A percentile compares a stretch with the other conserved stretches of the same genome.
Evolutionary conservation across 169 alveolate genomes (phyloP).

Genomic region (Babesia ovis): DNA sequence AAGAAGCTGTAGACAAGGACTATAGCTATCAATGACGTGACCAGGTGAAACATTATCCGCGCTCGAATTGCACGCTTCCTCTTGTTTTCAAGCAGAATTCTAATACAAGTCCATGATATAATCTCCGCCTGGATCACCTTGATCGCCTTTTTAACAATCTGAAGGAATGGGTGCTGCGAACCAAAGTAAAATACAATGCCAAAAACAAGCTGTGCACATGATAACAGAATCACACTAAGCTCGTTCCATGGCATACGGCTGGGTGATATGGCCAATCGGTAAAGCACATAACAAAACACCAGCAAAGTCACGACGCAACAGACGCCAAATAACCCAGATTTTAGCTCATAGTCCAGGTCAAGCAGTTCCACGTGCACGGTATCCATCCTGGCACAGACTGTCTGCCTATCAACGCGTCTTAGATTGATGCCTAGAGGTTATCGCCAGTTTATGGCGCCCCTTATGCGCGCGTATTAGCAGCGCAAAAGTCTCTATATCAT

Average conservation of each 20-base stretch:
- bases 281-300: conserved; percentile 41
- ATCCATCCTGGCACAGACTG: neutral
- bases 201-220: conserved; percentile 49
- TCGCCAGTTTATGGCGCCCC: neutral
- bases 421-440: neutral
- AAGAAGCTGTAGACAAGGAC: conserved; percentile 26
- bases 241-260: conserved; percentile 51
- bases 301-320: conserved; percentile 54
- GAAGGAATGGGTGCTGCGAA: conserved; percentile 47
- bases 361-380: conserved; percentile 17
- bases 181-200: conserved; percentile 53
- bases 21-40: conserved; percentile 5
- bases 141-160: conserved; percentile 59
- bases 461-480: conserved; percentile 4
- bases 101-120: conserved; percentile 65
- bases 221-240: conserved; percentile 40
- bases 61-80: neutral
- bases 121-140: conserved; percentile 65
- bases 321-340: conserved; percentile 44
- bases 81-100: conserved; percentile 23
- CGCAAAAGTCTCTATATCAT: neutral
- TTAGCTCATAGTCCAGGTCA: conserved; percentile 25
- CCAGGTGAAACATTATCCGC: conserved; percentile 12
- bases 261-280: conserved; percentile 45
- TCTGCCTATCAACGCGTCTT: neutral